Evolutionary conservation across 2,329 filamentous ascomycete genomes (phyloP).

Genomic region (Exophiala viscosa): DNA sequence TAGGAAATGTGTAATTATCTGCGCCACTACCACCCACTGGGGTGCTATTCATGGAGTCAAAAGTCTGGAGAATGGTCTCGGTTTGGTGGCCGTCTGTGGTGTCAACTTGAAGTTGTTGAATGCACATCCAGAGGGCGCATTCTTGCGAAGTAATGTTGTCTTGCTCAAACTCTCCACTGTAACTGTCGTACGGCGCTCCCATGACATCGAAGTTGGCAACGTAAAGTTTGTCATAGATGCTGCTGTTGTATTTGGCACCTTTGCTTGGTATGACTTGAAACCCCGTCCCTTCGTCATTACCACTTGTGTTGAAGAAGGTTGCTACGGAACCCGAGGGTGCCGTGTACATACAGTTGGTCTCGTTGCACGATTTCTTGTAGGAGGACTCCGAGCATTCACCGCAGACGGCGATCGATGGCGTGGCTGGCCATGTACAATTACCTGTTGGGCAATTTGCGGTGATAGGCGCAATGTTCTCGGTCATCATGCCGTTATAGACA

Average conservation of each 20-base stretch:
- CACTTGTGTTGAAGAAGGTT: not conserved
- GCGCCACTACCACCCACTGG: not conserved
- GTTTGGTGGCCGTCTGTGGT: not conserved
- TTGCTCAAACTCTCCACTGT: not conserved
- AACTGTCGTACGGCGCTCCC: slow-evolving; percentile 2
- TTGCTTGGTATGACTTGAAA: not conserved
- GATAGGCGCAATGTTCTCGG: not conserved
- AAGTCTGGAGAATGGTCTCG: not conserved
- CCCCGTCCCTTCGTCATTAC: not conserved
- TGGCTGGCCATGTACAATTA: slow-evolving; percentile 17
- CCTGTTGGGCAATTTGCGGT: slow-evolving; percentile 6
- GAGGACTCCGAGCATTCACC: slow-evolving; percentile 2
- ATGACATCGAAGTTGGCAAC: slow-evolving; percentile 15
- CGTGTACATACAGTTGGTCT: not conserved
- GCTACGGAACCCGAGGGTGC: not conserved
- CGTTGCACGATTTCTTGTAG: not conserved
- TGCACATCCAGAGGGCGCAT: slow-evolving; percentile 13
- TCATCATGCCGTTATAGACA: not conserved
- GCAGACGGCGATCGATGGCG: slow-evolving; percentile 13
- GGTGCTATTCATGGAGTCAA: not conserved
- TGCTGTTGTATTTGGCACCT: slow-evolving; percentile 2
- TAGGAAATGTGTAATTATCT: not conserved
- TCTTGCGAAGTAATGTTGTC: not conserved
- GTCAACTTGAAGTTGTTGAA: not conserved
- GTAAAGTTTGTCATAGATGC: slow-evolving; percentile 2